Evolutionary conservation across 257 asterid genomes (phyloP).

Genomic region (Solanum virginianum): DNA sequence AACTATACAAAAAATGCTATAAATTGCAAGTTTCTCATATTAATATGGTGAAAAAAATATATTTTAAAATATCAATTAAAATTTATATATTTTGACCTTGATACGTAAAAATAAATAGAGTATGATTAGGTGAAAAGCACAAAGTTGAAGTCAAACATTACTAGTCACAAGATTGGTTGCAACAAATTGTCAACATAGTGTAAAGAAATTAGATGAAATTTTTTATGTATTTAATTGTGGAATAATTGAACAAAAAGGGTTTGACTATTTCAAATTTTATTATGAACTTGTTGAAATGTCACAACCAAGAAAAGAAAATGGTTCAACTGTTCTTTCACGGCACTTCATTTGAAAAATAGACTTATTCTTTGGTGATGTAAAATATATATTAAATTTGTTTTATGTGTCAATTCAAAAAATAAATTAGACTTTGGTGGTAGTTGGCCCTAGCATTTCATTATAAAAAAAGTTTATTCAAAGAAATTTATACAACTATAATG

Average conservation of each 20-base stretch:
- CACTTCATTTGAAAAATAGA: not conserved
- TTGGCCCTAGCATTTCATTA: not conserved
- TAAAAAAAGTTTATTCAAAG: not conserved
- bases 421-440: not conserved
- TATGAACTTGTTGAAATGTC: not conserved
- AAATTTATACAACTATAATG: not conserved
- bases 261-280: not conserved
- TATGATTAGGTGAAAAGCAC: not conserved
- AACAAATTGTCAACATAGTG: not conserved
- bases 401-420: not conserved
- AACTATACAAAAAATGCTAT: too few relatives aligned
- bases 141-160: not conserved
- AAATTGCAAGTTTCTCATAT: too few relatives aligned
- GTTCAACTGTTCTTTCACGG: conserved; percentile 2
- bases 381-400: not conserved
- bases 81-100: too few relatives aligned
- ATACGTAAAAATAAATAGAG: too few relatives aligned
- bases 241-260: not conserved
- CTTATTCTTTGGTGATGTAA: not conserved
- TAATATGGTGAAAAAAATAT: too few relatives aligned
- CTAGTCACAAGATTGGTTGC: not conserved
- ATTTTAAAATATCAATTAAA: too few relatives aligned
- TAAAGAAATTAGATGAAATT: not conserved
- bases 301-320: not conserved
- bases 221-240: not conserved